Base-by-base conservation (phyloP, 306 rosid species). In the Abrus pulchellus region DNA sequence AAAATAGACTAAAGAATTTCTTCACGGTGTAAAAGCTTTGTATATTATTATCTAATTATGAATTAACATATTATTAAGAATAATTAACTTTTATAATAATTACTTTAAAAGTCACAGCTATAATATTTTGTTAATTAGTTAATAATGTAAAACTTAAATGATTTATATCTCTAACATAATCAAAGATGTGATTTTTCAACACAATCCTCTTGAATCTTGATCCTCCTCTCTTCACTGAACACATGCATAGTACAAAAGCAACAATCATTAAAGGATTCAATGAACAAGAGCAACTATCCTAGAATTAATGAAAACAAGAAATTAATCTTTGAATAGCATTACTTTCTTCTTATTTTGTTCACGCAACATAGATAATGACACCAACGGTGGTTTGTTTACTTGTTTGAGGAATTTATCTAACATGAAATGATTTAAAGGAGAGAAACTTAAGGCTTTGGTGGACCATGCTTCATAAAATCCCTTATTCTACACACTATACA, bases 321-420 rank as follows among this genome's bases (percentile, higher is more conserved):
- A 76, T 56, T 36, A 45, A 60, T 30, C 4, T 1, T 28, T 5
- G 40, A 66, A 45, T 32, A 12, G 41, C 63, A 30, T 69, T 55
- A 44, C 6, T 27, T 61, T 74, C 45, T 48, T 6, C 47, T 74
- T 52, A 45, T 41, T 74, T 53, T 38, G 2, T 56, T 43, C 47
- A 67, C 27, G 63, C 52, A 34, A 44, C 53, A 1, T 41, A 38
- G 83, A 70, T 8, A 76, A 73, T 33, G 76, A 76, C 76, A 7
- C 13, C 36, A 76, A 49, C 10, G 77, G 76, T 47, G 48, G 83
- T 85, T 80, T 70, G 60, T 55, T 74, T 71, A 60, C 44, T 76
- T 40, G 41, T 6, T 49, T 57, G 32, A 62, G 44, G 59, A 75
- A 63, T 69, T 29, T 30, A 69, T 34, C 48, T 52, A 5, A 67